Evolutionary conservation across 2,329 filamentous ascomycete species (phyloP).

Genomic region (Dothidotthia symphoricarpi): DNA sequence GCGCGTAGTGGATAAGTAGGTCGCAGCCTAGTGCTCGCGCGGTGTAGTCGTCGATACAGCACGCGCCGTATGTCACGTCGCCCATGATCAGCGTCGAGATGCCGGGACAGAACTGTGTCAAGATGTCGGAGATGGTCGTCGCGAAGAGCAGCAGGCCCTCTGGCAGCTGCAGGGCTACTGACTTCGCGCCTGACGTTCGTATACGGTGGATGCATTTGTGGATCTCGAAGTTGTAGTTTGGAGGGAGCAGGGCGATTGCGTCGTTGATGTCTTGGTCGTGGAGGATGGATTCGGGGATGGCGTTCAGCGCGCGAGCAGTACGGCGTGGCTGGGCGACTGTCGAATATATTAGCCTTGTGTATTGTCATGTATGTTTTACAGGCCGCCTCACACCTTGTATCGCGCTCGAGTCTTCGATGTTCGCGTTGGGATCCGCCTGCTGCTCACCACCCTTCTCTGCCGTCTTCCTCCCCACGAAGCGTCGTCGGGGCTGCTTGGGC

Average conservation of each 20-base stretch:
- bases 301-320: slow-evolving; percentile 78
- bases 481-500: slow-evolving; percentile 76
- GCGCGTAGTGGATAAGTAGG: slow-evolving; percentile 91
- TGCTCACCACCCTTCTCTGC: slow-evolving; percentile 58
- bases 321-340: slow-evolving; percentile 70
- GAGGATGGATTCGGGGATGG: slow-evolving; percentile 83
- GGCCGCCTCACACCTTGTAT: slow-evolving; percentile 61
- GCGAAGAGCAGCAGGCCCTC: slow-evolving; percentile 94
- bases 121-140: slow-evolving; percentile 94
- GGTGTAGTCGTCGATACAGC: slow-evolving; percentile 98
- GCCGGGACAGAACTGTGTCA: slow-evolving; percentile 89
- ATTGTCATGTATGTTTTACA: neutral
- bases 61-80: slow-evolving; percentile 96
- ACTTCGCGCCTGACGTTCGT: slow-evolving; percentile 72
- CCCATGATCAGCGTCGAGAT: slow-evolving; percentile 97
- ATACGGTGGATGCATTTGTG: slow-evolving; percentile 97
- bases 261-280: slow-evolving; percentile 82
- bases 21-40: slow-evolving; percentile 92
- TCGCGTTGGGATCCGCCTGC: slow-evolving; percentile 40
- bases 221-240: slow-evolving; percentile 98
- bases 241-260: slow-evolving; percentile 80
- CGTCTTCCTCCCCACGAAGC: slow-evolving; percentile 83
- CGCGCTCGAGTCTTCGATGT: slow-evolving; percentile 61
- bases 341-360: slow-evolving; percentile 8
- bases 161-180: slow-evolving; percentile 93